phyloP scores from a whole-genome alignment of 768 basidiomycete genomes.

The Leucocoprinus birnbaumii region DNA sequence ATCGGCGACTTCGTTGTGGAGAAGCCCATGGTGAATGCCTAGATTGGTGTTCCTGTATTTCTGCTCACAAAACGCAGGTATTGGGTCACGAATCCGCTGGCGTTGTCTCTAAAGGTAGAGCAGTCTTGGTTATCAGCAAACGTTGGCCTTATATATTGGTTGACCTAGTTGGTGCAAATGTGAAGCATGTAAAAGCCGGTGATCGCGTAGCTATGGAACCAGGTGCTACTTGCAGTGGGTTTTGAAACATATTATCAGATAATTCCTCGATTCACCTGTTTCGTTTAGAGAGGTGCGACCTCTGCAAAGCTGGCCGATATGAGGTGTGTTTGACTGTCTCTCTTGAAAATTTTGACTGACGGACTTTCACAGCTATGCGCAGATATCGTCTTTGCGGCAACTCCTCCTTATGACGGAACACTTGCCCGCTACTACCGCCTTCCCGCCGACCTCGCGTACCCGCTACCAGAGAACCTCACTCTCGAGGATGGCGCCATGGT shows the following conservation, averaged over 20 bases:
- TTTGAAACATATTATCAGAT: not conserved
- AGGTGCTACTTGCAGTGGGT: constrained; percentile 74
- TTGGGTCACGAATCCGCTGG: constrained; percentile 95
- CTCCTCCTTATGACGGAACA: constrained; percentile 92
- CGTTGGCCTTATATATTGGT: too few relatives aligned
- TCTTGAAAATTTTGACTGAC: constrained; percentile 23
- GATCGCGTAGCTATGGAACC: constrained; percentile 93
- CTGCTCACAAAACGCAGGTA: constrained; percentile 43
- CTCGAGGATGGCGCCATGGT: constrained; percentile 97
- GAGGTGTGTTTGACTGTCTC: constrained; percentile 45
- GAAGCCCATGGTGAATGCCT: constrained; percentile 66
- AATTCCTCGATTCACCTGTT: constrained; percentile 3
- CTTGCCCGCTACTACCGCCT: constrained; percentile 83
- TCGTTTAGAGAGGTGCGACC: constrained; percentile 56
- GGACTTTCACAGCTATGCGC: constrained; percentile 63
- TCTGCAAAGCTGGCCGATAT: constrained; percentile 82
- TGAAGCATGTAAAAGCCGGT: constrained; percentile 75
- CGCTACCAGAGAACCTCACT: constrained; percentile 77
- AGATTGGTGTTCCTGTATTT: constrained; percentile 16
- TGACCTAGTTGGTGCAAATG: constrained; percentile 65
- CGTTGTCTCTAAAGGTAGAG: constrained; percentile 61
- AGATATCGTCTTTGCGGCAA: constrained; percentile 86
- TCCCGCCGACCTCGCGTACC: constrained; percentile 82
- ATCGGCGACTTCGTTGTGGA: constrained; percentile 81
- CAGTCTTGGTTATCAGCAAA: too few relatives aligned